Evolutionary conservation across 176 grass and related monocot genomes (phyloP).

Genomic region (Cymbopogon citratus): DNA sequence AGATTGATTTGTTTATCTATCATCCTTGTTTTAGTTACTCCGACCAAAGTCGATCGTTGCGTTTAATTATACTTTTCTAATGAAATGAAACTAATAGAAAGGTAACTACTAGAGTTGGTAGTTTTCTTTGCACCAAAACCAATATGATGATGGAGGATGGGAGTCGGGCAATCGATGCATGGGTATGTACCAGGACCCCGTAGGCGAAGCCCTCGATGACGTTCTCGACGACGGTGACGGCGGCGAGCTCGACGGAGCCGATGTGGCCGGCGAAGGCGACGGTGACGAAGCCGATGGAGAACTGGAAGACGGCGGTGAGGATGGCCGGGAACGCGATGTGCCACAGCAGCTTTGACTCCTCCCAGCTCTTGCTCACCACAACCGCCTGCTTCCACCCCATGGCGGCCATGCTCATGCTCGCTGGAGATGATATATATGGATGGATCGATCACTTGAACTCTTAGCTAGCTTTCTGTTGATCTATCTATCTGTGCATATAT

Average conservation of each 20-base stretch:
- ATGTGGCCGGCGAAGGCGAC: slow-evolving; percentile 63
- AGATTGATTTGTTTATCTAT: background rate
- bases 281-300: slow-evolving; percentile 72
- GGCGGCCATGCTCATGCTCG: background rate
- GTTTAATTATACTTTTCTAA: background rate
- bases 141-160: background rate
- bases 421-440: no score
- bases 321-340: slow-evolving; percentile 65
- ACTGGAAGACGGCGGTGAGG: slow-evolving; percentile 74
- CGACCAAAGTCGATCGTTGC: background rate
- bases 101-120: no score
- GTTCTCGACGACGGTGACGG: slow-evolving; percentile 55
- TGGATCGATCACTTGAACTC: no score
- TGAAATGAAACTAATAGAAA: background rate
- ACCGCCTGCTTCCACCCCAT: background rate
- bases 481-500: no score
- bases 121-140: background rate
- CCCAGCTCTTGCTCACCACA: slow-evolving; percentile 38
- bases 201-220: slow-evolving; percentile 70
- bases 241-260: slow-evolving; percentile 65
- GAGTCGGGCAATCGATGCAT: background rate
- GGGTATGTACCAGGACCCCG: slow-evolving; percentile 31
- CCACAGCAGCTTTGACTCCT: slow-evolving; percentile 77
- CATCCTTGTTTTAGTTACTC: background rate
- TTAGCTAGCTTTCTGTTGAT: no score